Evolutionary conservation across 352 stramenopile genomes (phyloP).

Genomic region (Phytophthora cryptogea): DNA sequence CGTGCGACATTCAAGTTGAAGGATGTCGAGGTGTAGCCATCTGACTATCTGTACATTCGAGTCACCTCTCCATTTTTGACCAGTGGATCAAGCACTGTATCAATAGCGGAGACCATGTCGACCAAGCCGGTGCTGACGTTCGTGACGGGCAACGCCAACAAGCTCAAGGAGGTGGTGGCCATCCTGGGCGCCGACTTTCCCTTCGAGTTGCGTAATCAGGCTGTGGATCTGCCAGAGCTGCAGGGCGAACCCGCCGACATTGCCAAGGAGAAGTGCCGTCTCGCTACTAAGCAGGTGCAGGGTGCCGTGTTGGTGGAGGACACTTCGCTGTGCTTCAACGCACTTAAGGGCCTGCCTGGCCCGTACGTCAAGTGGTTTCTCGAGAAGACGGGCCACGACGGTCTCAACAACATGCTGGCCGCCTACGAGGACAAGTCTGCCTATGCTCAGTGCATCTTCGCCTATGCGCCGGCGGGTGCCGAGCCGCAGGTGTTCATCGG

Average conservation of each 20-base stretch:
- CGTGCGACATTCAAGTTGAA: constrained; percentile 24
- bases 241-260: constrained; percentile 97
- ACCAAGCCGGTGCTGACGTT: constrained; percentile 72
- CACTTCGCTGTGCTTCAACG: constrained; percentile 97
- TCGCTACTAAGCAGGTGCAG: constrained; percentile 86
- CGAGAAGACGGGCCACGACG: constrained; percentile 93
- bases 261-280: constrained; percentile 93
- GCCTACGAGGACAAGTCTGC: constrained; percentile 95
- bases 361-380: constrained; percentile 99
- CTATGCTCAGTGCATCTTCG: constrained; percentile 97
- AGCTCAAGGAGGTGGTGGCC: constrained; percentile 78
- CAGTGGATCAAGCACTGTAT: not conserved
- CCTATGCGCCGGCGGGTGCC: constrained; percentile 76
- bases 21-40: not conserved
- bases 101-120: constrained; percentile 23
- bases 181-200: constrained; percentile 88
- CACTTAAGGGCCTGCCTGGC: constrained; percentile 92
- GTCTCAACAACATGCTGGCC: constrained; percentile 94
- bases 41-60: constrained; percentile 14
- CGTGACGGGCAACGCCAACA: constrained; percentile 89
- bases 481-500: constrained; percentile 95
- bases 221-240: constrained; percentile 97
- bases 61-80: constrained; percentile 13
- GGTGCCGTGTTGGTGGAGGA: constrained; percentile 96
- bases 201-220: constrained; percentile 92